These are phyloP conservation scores for Penicillium fuscoglaucum DNA, from an alignment of 2,329 filamentous ascomycete genomes.

Conservation along the genomic window DNA sequence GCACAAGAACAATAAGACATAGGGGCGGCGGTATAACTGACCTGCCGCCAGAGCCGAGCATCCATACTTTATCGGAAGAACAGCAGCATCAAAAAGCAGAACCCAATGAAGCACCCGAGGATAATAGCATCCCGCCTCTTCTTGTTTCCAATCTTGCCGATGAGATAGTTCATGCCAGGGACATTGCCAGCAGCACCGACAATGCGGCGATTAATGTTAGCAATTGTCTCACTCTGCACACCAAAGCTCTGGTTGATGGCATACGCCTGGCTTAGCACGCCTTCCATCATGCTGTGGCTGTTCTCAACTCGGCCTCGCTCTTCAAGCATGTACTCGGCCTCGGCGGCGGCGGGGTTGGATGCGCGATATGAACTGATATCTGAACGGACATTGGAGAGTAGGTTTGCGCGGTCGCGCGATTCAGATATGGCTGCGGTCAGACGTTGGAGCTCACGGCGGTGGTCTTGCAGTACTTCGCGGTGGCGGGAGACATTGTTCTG, in stretches of 20 bases:
- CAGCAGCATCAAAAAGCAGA: conserved; percentile 85
- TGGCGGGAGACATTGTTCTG: conserved; percentile 93
- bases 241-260: conserved; percentile 91
- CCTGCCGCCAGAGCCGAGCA: not conserved
- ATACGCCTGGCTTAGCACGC: conserved; percentile 91
- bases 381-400: conserved; percentile 84
- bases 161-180: conserved; percentile 88
- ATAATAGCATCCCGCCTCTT: conserved; percentile 95
- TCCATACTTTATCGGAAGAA: conserved; percentile 64
- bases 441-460: conserved; percentile 77
- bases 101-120: conserved; percentile 83
- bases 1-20: conserved; percentile 13
- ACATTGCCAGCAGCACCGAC: conserved; percentile 86
- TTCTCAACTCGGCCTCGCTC: conserved; percentile 84
- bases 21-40: not conserved
- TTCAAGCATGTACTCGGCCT: conserved; percentile 96
- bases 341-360: conserved; percentile 75
- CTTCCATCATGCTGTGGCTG: conserved; percentile 85
- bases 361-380: conserved; percentile 89
- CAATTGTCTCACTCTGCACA: conserved; percentile 81
- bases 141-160: conserved; percentile 88
- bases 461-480: conserved; percentile 83
- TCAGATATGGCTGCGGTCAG: conserved; percentile 72
- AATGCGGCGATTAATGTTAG: conserved; percentile 87
- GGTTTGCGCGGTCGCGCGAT: conserved; percentile 81